Percentiles rank a stretch among this genome's conserved stretches.
Conservation (phyloP, 2,329 filamentous ascomycete genomes). For the Fusarium drepaniforme region DNA sequence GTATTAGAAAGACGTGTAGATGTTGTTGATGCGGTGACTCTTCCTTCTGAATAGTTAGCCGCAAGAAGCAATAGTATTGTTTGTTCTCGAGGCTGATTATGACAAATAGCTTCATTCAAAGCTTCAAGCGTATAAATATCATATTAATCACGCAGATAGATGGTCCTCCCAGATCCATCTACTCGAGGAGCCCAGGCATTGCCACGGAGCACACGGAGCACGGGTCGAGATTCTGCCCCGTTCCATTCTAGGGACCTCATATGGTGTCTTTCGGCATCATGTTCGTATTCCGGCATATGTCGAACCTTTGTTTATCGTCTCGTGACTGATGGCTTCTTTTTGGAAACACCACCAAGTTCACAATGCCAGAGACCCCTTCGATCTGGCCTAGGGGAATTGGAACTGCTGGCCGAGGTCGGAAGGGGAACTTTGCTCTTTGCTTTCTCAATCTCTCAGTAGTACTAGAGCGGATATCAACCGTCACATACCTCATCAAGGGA, state of each 20-base stretch:
- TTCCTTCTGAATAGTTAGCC: not conserved
- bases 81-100: not conserved
- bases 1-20: not conserved
- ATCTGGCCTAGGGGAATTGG: no score
- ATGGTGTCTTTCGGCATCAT: no score
- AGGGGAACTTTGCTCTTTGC: no score
- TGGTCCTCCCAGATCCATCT: not conserved
- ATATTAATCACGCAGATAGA: not conserved
- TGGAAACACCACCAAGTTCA: no score
- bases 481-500: no score
- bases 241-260: not conserved
- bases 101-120: not conserved
- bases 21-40: not conserved
- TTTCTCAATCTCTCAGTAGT: no score
- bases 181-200: not conserved
- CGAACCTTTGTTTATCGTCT: no score
- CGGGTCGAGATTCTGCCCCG: not conserved
- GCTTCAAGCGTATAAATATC: rapidly evolving
- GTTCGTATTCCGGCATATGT: no score
- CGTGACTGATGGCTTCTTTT: no score
- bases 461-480: no score
- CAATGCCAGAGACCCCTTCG: no score
- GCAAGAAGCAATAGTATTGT: not conserved
- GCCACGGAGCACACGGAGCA: not conserved
- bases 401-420: no score